Evolutionary conservation across 805 yeast genomes (phyloP).

Genomic region (Lipomyces yamanashiensis): DNA sequence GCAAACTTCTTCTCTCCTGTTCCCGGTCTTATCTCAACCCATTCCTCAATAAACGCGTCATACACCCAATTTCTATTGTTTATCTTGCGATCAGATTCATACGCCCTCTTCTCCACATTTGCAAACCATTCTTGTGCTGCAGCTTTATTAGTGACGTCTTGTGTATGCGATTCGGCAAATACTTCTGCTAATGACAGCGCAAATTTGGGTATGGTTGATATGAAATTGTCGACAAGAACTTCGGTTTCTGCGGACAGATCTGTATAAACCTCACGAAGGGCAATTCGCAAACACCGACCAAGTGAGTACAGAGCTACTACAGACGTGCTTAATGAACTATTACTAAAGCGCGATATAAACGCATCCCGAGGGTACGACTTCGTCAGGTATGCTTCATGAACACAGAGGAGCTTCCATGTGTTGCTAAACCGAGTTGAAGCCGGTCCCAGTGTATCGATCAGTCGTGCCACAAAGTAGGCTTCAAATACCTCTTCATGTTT

Average conservation of each 20-base stretch:
- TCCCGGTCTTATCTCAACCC: slow-evolving; percentile 17
- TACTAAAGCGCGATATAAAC: background rate
- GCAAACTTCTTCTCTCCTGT: background rate
- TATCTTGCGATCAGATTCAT: slow-evolving; percentile 8
- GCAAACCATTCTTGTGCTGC: slow-evolving; percentile 9
- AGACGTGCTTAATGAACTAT: slow-evolving; percentile 2
- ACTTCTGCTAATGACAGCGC: slow-evolving; percentile 11
- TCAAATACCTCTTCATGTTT: slow-evolving; percentile 8
- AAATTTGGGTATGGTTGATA: slow-evolving; percentile 19
- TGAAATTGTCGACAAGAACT: slow-evolving; percentile 11
- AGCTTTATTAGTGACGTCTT: background rate
- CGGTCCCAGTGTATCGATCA: slow-evolving; percentile 8
- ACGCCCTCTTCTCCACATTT: slow-evolving; percentile 21
- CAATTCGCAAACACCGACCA: slow-evolving; percentile 1
- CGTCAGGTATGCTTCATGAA: slow-evolving; percentile 11
- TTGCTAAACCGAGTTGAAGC: slow-evolving; percentile 9
- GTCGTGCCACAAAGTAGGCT: background rate
- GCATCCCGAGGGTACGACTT: background rate
- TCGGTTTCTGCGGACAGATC: slow-evolving; percentile 9
- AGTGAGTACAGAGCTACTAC: slow-evolving; percentile 3
- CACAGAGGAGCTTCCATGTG: slow-evolving; percentile 20
- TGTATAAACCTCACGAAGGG: slow-evolving; percentile 7
- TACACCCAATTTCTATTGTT: slow-evolving; percentile 22
- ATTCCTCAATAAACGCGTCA: slow-evolving; percentile 29
- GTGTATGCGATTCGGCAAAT: background rate